Evolutionary conservation across 306 rosid genomes (phyloP), one percentile per base, ranked within the genome.

Genomic region (Hylodesmum podocarpum): DNA sequence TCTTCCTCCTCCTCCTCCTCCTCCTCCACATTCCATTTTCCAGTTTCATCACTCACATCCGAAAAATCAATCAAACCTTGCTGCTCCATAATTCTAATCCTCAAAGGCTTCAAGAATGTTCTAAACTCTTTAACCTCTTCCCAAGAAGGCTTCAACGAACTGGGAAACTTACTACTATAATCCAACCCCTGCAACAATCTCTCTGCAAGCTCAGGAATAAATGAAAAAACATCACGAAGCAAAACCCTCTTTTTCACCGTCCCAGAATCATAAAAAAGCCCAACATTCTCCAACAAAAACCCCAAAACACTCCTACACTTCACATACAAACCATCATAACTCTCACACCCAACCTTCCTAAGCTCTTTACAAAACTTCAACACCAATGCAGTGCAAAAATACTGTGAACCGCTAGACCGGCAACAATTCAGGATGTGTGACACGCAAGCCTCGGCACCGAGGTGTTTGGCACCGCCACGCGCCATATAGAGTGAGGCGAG

Each of bases 281-380:
- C 80, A 59, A 19, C 29, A 16, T 14, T 64, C 59, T 57, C 85
- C 85, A 91, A 79, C 78, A 91, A 66, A 8, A 69, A 54, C 18
- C 85, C 88, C 1, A 91, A 83, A 16, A 83, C 66, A 68, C 75
- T 67, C 18, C 98, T 85, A 68, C 95, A 89, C 19, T 62, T 51
- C 5, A 85, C 3, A 73, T 89, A 93, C 74, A 93, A 37, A 82
- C 70, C 69, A 13, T 91, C 95, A 37, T 86, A 77, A 44, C 29
- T 19, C 27, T 66, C 84, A 8, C 25, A 18, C 41, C 78, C 87
- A 13, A 79, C 71, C 36, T 79, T 58, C 67, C 88, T 87, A 63
- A 93, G 91, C 81, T 85, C 73, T 47, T 76, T 87, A 78, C 97
- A 91, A 37, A 93, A 84, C 85, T 91, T 90, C 54, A 91, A 78